Percentiles rank a stretch among this genome's conserved stretches.
phyloP scores from a whole-genome alignment of 352 stramenopile genomes.

The Phytophthora syringae region DNA sequence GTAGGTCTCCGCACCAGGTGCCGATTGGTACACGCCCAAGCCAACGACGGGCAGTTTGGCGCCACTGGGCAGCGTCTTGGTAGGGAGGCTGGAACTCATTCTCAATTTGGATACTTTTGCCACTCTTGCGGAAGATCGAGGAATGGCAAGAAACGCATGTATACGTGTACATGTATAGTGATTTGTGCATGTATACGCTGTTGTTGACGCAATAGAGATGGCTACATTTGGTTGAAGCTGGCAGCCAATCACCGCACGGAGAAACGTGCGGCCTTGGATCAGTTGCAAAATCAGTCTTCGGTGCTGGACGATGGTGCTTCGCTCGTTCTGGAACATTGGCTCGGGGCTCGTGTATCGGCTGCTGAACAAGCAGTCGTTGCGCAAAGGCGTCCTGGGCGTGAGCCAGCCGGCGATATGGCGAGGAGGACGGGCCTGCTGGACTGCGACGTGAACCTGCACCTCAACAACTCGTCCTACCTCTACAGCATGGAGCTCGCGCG shows the following conservation, averaged over 20 bases:
- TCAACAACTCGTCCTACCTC: conserved; percentile 88
- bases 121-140: too few relatives aligned
- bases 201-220: background rate
- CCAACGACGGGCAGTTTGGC: conserved; percentile 54
- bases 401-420: conserved; percentile 74
- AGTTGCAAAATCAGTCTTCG: conserved; percentile 1
- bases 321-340: conserved; percentile 75
- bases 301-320: conserved; percentile 58
- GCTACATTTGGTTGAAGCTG: conserved; percentile 29
- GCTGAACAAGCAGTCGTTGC: conserved; percentile 56
- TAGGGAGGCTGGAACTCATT: conserved; percentile 17
- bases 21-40: too few relatives aligned
- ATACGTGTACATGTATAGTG: too few relatives aligned
- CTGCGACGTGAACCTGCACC: conserved; percentile 86
- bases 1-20: too few relatives aligned
- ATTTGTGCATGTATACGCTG: too few relatives aligned
- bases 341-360: conserved; percentile 60
- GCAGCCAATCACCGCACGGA: conserved; percentile 14
- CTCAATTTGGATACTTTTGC: too few relatives aligned
- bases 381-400: conserved; percentile 62
- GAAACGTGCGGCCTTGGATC: conserved; percentile 15
- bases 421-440: conserved; percentile 71
- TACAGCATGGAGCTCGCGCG: conserved; percentile 88
- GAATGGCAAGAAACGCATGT: background rate
- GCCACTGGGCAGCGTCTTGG: conserved; percentile 53